Evolutionary conservation across 1,284 basidiomycete genomes (phyloP).

Genomic region (Microbotryum violaceum): DNA sequence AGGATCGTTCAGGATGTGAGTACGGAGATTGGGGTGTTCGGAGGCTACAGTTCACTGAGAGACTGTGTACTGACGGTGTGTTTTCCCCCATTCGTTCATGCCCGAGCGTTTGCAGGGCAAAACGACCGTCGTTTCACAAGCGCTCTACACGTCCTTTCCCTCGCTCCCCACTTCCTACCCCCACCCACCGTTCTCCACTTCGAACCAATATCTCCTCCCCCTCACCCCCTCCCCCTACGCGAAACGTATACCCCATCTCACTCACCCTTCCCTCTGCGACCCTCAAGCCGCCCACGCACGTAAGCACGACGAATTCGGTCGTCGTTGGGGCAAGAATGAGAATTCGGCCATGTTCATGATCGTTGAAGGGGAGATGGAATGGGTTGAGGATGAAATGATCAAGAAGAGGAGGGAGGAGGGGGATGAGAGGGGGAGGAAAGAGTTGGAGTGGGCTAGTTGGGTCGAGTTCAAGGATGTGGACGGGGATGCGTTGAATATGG

Average conservation of each 20-base stretch:
- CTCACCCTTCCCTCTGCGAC: slow-evolving; percentile 5
- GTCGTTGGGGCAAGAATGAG: slow-evolving; percentile 2
- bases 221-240: slow-evolving; percentile 1
- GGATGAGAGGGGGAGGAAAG: background rate
- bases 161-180: background rate
- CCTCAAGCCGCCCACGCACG: background rate
- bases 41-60: no score
- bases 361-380: background rate
- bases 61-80: no score
- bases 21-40: background rate
- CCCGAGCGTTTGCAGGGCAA: background rate
- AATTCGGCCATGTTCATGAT: slow-evolving; percentile 1
- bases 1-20: background rate
- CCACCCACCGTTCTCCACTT: background rate
- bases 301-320: background rate
- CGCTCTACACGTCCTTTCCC: slow-evolving; percentile 4
- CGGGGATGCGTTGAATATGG: background rate
- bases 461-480: background rate
- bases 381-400: slow-evolving; percentile 2
- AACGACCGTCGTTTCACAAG: background rate
- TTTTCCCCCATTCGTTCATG: no score
- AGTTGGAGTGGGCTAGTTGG: slow-evolving; percentile 7
- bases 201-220: slow-evolving; percentile 6
- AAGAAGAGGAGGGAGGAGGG: background rate
- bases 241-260: background rate